These are phyloP conservation scores for Penstemon davidsonii DNA, from an alignment of 257 asterid genomes.

Conservation along the genomic window DNA sequence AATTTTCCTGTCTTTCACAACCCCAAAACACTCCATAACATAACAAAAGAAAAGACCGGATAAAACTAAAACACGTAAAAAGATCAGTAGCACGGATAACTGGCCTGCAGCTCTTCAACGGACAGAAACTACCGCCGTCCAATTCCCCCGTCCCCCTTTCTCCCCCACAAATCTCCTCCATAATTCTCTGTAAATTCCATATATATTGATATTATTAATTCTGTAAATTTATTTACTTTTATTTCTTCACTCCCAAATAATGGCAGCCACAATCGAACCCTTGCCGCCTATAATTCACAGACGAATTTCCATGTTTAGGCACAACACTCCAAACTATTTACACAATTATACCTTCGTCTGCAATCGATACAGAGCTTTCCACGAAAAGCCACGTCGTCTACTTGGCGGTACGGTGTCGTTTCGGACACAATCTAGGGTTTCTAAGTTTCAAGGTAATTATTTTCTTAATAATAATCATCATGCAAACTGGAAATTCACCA, in stretches of 20 bases:
- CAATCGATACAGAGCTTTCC: constrained; percentile 47
- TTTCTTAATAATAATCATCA: constrained; percentile 30
- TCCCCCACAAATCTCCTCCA: too few species aligned
- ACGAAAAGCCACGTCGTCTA: constrained; percentile 33
- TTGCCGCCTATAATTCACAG: constrained; percentile 47
- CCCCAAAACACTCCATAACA: too few species aligned
- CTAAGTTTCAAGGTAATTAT: constrained; percentile 33
- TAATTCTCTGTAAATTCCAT: too few species aligned
- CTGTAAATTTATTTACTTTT: too few species aligned
- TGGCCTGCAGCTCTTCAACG: too few species aligned
- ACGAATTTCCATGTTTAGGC: constrained; percentile 51
- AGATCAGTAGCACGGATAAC: too few species aligned
- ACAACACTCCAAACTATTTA: constrained; percentile 36
- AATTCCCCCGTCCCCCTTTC: too few species aligned
- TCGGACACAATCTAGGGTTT: constrained; percentile 49
- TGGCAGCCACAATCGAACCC: constrained; percentile 61
- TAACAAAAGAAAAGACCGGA: too few species aligned
- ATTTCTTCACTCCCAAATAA: constrained; percentile 8
- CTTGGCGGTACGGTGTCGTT: constrained; percentile 36
- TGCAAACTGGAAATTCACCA: constrained; percentile 37
- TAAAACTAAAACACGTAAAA: too few species aligned
- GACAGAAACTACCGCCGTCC: too few species aligned
- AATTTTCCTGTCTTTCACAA: too few species aligned
- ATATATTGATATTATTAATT: too few species aligned
- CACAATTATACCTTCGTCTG: constrained; percentile 36